Percentiles rank a stretch among this genome's conserved stretches.
Conservation (phyloP, 1,139 yeast genomes). For the Pichia sp. region DNA sequence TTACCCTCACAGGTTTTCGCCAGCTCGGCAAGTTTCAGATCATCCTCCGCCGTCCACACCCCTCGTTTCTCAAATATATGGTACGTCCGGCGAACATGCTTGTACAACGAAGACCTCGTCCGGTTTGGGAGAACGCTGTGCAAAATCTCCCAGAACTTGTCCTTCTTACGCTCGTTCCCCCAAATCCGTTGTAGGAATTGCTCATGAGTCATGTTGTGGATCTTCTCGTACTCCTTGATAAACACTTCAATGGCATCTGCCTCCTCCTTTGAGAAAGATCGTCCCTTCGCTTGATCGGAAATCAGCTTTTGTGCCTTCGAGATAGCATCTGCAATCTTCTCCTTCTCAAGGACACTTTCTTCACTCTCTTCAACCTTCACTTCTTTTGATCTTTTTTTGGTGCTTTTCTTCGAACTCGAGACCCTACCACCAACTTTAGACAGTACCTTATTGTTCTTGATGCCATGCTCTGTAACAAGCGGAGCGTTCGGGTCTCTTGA, state of each 20-base stretch:
- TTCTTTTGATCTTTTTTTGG: background rate
- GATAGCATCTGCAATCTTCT: constrained; percentile 34
- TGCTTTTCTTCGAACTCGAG: background rate
- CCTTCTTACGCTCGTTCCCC: constrained; percentile 80
- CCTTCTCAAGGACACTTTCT: background rate
- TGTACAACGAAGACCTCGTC: constrained; percentile 82
- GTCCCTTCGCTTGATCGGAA: constrained; percentile 31
- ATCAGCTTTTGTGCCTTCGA: constrained; percentile 32
- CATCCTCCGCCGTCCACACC: constrained; percentile 83
- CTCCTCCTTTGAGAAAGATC: constrained; percentile 60
- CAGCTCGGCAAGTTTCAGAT: constrained; percentile 55
- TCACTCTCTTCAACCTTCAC: background rate
- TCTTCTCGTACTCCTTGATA: constrained; percentile 60
- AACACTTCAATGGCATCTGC: constrained; percentile 67
- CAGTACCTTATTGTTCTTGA: constrained; percentile 6
- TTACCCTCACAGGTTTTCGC: constrained; percentile 69
- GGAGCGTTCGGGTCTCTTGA: background rate
- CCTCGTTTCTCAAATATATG: constrained; percentile 85
- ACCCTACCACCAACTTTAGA: background rate
- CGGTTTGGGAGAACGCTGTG: constrained; percentile 77
- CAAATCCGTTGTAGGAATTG: constrained; percentile 81
- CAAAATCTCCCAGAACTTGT: constrained; percentile 81
- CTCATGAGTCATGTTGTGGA: constrained; percentile 56
- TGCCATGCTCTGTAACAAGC: constrained; percentile 3
- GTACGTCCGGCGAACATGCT: constrained; percentile 85